Evolutionary conservation across 768 basidiomycete species (phyloP), one percentile per base, ranked within the genome.

Genomic region (Cantharellus anzutake): DNA sequence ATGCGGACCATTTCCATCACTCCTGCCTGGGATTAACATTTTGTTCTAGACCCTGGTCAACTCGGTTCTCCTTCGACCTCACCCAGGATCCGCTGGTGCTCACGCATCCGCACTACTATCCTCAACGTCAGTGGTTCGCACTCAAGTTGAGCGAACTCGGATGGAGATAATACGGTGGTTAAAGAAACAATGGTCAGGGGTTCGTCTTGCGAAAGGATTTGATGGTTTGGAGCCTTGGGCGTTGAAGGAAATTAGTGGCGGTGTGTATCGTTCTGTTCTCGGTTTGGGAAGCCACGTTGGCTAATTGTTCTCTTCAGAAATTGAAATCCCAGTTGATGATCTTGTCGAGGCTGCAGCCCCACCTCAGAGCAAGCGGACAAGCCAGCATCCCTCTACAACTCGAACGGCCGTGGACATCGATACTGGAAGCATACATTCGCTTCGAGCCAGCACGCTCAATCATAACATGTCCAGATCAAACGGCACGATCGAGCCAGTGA

Each of bases 151-250:
- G 67, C 77, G 82, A 61, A 76, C 85, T 0, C 65, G 67, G 37
- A 67, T 81, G 60, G 82, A 83, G 44, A 69, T 92, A 39, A 67
- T 87, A 0, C 72, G 73, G 50, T 92, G 86, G 78, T 78, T 97
- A 60, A 79, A 80, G 4, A 80, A 81, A 61, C 78, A 85, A 3
- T 96, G 89, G 90, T 66, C 83, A 51, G 76, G 73, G 7, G 78
- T 91, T 38, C 76, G 83, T 7, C 80, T 83, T 56, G 80, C 81
- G 57, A 79, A 80, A n/a, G 88, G 86, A 0, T 94, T 97, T 65
- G 82, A 84, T 57, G 67, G 71, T 3, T 74, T 98, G n/a, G 89
- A 94, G 56, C 77, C 76, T 3, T 96, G 90, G 89, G 81, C 85
- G 0, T 68, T 93, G 59, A 84, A 89, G 68, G 94, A 97, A 67